These are phyloP conservation scores for Exserohilum turcica DNA, from an alignment of 2,329 filamentous ascomycete species.

Conservation along the genomic window DNA sequence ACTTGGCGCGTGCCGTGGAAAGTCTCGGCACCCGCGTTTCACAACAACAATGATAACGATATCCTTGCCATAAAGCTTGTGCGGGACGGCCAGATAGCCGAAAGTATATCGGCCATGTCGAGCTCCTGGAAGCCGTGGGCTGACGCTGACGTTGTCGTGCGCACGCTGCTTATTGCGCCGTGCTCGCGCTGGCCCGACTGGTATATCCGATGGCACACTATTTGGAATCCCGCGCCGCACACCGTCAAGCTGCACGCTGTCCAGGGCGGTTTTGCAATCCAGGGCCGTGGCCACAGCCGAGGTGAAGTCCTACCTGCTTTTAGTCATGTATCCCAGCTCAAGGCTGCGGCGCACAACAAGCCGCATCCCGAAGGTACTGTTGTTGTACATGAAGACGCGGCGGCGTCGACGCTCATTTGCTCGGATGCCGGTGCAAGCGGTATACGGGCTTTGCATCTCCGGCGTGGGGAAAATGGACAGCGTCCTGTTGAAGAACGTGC, in stretches of 20 bases:
- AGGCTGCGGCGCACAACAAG: not conserved
- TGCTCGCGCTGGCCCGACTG: conserved; percentile 37
- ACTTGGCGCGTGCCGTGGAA: conserved; percentile 50
- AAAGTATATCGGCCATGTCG: conserved; percentile 18
- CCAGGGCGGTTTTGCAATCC: conserved; percentile 40
- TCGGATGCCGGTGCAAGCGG: conserved; percentile 39
- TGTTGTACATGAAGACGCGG: not conserved
- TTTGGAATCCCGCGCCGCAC: conserved; percentile 15
- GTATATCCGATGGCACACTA: conserved; percentile 32
- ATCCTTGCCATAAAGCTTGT: conserved; percentile 6
- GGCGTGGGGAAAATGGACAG: not conserved
- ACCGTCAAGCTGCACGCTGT: conserved; percentile 12
- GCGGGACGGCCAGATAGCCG: not conserved
- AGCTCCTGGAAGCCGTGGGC: conserved; percentile 40
- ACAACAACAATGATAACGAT: not conserved
- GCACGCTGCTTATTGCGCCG: conserved; percentile 32
- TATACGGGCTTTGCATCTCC: conserved; percentile 16
- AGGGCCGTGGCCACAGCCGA: conserved; percentile 26
- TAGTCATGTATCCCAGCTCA: not conserved
- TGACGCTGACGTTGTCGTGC: conserved; percentile 32
- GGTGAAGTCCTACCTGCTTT: conserved; percentile 28
- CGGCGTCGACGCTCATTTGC: conserved; percentile 22
- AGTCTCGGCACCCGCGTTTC: conserved; percentile 11
- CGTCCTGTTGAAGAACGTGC: not conserved
- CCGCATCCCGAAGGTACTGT: conserved; percentile 28